Evolutionary conservation across 768 basidiomycete genomes (phyloP), one percentile per base, ranked within the genome.

Genomic region (Tephrocybe sp.): DNA sequence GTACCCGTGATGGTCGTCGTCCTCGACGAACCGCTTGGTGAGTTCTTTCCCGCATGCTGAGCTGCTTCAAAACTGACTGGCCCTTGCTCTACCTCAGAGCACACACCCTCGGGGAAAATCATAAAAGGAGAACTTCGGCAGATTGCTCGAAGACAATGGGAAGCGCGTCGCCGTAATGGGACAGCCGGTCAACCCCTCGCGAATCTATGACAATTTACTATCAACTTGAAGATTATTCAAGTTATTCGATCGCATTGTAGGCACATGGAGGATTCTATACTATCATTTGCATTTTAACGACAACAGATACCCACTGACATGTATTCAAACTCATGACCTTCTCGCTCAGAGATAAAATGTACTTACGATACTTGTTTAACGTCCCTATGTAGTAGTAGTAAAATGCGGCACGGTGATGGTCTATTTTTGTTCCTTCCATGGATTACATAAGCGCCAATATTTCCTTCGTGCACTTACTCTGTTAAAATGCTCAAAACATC

Each of bases 1-100:
- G 75, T 83, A 15, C 82, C 82, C 45, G 79, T 77, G 23, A 80
- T 84, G 77, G 69, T 84, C 50, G 53, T 81, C 18, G 62, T 82
- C 22, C 61, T 66, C 23, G 66, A 75, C 42, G 61, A 72, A 25
- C 70, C 75, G 3, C 75, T 83, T 45, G 74, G 79, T 81, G 56
- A 61, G 73, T 61, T 23, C 13, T 45, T 47, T 43, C 33, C 33
- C 44, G n/a, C n/a, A n/a, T 25, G 21, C 34, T 38, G 10, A 7
- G 27, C 41, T 31, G 5, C 19, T 45, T 25, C 39, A 45, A 39
- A 47, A 22, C 21, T 42, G 25, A 27, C 31, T 49, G n/a, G n/a
- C n/a, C 21, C 43, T 49, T 15, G 49, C 41, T 38, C 27, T 39
- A 43, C 16, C 1, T 31, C 39, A 81, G 80, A 72, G 49, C 72